Conservation (phyloP, 163 green algal species). For the Scenedesmus sp. region DNA sequence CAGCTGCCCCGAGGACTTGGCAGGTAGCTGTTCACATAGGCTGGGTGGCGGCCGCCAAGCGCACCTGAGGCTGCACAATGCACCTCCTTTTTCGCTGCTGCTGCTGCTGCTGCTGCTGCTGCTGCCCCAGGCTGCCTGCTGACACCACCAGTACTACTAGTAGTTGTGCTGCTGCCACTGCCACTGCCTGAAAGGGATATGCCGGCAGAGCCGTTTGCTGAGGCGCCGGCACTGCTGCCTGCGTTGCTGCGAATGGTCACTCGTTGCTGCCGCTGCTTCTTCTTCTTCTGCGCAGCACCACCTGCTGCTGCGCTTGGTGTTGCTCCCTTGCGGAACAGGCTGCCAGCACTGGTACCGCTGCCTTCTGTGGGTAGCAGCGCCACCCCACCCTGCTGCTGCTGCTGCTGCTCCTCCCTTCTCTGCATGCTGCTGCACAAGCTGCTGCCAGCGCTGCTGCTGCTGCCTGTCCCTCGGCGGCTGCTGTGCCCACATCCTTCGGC, state of each 20-base stretch:
- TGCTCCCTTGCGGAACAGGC: neutral
- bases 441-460: neutral
- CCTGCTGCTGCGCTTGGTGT: neutral
- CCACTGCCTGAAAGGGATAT: neutral
- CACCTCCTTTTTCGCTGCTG: neutral
- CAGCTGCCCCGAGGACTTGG: neutral
- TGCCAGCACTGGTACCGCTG: neutral
- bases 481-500: neutral
- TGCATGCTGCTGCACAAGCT: conserved; percentile 7
- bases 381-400: neutral
- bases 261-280: neutral
- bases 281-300: neutral
- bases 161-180: neutral
- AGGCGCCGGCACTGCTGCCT: neutral
- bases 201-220: neutral
- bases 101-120: neutral
- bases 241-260: neutral
- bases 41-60: neutral
- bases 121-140: neutral
- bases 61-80: neutral
- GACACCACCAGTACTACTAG: neutral
- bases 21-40: neutral
- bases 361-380: neutral
- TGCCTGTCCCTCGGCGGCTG: neutral
- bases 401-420: neutral